Percentiles rank a stretch among this genome's conserved stretches.
Conservation (phyloP, 2,329 filamentous ascomycete genomes). For the Diplodia seriata region DNA sequence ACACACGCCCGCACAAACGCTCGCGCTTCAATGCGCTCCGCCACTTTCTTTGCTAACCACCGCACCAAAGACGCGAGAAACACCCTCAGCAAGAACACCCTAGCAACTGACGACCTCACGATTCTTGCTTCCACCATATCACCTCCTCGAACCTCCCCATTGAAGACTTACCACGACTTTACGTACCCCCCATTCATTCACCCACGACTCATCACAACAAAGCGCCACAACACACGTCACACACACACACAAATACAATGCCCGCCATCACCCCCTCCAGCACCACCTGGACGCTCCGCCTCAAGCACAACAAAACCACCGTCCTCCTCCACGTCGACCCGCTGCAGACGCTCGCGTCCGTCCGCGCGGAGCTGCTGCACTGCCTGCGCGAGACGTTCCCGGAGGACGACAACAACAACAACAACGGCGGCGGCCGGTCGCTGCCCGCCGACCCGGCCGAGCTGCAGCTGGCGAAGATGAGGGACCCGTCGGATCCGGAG, state of each 20-base stretch:
- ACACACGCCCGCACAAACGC: background rate
- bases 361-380: slow-evolving; percentile 52
- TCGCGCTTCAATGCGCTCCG: background rate
- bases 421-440: slow-evolving; percentile 40
- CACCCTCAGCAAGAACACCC: background rate
- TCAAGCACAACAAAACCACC: slow-evolving; percentile 56
- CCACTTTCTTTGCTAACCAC: background rate
- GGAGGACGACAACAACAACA: slow-evolving; percentile 40
- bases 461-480: slow-evolving; percentile 51
- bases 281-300: slow-evolving; percentile 52
- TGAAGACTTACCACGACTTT: background rate
- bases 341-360: slow-evolving; percentile 47
- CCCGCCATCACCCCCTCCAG: slow-evolving; percentile 38
- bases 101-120: background rate
- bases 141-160: background rate
- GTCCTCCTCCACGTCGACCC: slow-evolving; percentile 56
- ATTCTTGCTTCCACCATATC: background rate
- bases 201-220: background rate
- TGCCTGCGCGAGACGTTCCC: slow-evolving; percentile 51
- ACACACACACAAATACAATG: slow-evolving; percentile 11
- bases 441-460: slow-evolving; percentile 50
- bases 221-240: background rate
- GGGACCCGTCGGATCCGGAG: slow-evolving; percentile 50
- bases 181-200: background rate
- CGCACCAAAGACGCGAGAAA: background rate